These are phyloP conservation scores for Penicillium thymicola DNA, from an alignment of 2,329 filamentous ascomycete species.

Conservation along the genomic window DNA sequence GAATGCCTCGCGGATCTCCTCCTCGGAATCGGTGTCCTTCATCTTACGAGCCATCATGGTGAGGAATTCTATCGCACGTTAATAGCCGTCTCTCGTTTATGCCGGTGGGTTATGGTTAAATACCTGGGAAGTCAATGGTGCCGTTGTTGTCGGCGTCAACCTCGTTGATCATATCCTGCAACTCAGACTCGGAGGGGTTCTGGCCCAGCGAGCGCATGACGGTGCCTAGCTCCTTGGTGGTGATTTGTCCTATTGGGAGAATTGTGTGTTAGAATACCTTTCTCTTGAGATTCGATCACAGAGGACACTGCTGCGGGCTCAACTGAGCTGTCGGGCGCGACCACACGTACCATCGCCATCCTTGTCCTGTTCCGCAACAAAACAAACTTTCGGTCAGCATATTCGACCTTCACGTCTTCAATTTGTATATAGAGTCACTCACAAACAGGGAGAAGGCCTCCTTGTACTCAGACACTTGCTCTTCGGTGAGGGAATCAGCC, in stretches of 20 bases:
- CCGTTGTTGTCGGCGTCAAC: slow-evolving; percentile 90
- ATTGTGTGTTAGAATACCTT: slow-evolving; percentile 10
- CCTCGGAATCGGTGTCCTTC: slow-evolving; percentile 89
- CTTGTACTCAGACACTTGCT: slow-evolving; percentile 99
- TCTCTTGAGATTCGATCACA: background rate
- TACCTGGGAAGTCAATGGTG: slow-evolving; percentile 88
- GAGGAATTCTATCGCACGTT: slow-evolving; percentile 64
- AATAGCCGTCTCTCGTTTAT: slow-evolving; percentile 1
- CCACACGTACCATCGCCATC: slow-evolving; percentile 78
- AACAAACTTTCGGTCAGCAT: slow-evolving; percentile 18
- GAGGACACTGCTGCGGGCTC: background rate
- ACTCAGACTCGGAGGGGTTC: slow-evolving; percentile 84
- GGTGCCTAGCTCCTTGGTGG: slow-evolving; percentile 83
- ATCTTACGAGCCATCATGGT: slow-evolving; percentile 95
- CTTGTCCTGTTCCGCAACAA: slow-evolving; percentile 63
- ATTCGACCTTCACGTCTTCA: background rate
- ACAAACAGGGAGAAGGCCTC: slow-evolving; percentile 99
- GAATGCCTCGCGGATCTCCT: slow-evolving; percentile 86
- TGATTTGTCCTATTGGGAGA: slow-evolving; percentile 69
- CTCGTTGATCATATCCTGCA: slow-evolving; percentile 94
- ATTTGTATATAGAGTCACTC: slow-evolving; percentile 50
- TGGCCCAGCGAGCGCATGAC: slow-evolving; percentile 89
- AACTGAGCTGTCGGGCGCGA: background rate
- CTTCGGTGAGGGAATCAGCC: slow-evolving; percentile 98
- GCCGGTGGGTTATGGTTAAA: slow-evolving; percentile 24